These are phyloP conservation scores for Tylopilus intermedius DNA, from an alignment of 768 basidiomycete species.

Conservation along the genomic window DNA sequence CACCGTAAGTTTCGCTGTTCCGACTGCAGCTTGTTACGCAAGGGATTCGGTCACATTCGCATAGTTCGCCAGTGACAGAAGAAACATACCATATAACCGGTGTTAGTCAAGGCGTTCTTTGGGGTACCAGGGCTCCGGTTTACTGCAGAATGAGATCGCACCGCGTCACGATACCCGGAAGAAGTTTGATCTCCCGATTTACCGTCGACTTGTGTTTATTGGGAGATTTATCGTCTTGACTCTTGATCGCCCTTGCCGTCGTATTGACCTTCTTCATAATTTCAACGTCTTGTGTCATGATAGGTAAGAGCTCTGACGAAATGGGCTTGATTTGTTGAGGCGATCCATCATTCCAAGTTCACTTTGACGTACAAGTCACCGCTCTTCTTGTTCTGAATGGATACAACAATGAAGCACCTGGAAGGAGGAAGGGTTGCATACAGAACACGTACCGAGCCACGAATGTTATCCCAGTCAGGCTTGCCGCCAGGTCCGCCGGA, in stretches of 20 bases:
- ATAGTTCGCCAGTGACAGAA: no score
- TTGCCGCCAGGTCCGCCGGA: slow-evolving; percentile 10
- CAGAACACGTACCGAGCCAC: slow-evolving; percentile 5
- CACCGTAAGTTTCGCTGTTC: no score
- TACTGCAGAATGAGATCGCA: background rate
- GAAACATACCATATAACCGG: no score
- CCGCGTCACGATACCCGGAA: background rate
- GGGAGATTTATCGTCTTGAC: background rate
- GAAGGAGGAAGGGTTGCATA: background rate
- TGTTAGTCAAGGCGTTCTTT: no score
- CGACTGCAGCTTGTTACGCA: no score
- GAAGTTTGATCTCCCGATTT: slow-evolving; percentile 9
- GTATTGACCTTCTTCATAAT: background rate
- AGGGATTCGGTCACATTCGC: no score
- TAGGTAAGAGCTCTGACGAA: slow-evolving; percentile 11
- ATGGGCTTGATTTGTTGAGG: slow-evolving; percentile 12
- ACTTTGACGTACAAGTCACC: slow-evolving; percentile 13
- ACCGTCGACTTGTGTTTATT: slow-evolving; percentile 3
- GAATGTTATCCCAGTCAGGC: slow-evolving; percentile 15
- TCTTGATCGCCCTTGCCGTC: slow-evolving; percentile 5
- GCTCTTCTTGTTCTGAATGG: slow-evolving; percentile 7
- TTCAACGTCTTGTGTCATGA: background rate
- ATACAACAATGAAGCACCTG: background rate
- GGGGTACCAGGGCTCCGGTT: no score
- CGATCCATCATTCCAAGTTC: slow-evolving; percentile 9